phyloP scores from a whole-genome alignment of 768 basidiomycete species.

The Naematelia encephala region DNA sequence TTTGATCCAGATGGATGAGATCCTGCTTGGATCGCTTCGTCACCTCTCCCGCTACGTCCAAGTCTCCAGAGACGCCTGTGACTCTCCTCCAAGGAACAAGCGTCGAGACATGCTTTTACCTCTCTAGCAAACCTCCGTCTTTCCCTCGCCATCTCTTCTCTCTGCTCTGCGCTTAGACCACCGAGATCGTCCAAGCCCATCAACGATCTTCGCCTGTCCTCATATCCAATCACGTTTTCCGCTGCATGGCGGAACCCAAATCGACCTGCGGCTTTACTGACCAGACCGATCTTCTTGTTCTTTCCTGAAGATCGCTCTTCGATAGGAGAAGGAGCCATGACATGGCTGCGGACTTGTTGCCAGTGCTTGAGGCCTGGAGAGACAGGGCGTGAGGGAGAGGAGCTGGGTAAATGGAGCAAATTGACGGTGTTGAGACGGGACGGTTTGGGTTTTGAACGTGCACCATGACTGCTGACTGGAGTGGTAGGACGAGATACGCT shows the following conservation, averaged over 20 bases:
- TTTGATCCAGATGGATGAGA: not conserved
- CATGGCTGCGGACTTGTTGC: slow-evolving; percentile 42
- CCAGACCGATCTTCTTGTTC: slow-evolving; percentile 28
- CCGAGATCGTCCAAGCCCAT: slow-evolving; percentile 16
- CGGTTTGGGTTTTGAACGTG: slow-evolving; percentile 33
- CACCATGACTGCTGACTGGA: slow-evolving; percentile 6
- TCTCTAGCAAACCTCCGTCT: slow-evolving; percentile 40
- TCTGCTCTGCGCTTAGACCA: slow-evolving; percentile 26
- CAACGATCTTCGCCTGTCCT: slow-evolving; percentile 19
- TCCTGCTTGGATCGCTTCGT: not conserved
- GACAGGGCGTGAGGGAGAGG: slow-evolving; percentile 29
- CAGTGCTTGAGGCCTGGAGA: slow-evolving; percentile 41
- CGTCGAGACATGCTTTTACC: slow-evolving; percentile 35
- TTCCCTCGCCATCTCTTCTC: slow-evolving; percentile 40
- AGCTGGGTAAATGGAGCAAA: slow-evolving; percentile 11
- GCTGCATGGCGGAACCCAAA: slow-evolving; percentile 39
- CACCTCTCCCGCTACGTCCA: slow-evolving; percentile 6
- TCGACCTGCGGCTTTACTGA: slow-evolving; percentile 37
- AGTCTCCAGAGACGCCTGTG: slow-evolving; percentile 20
- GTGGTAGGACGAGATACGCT: slow-evolving; percentile 3
- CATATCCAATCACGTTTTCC: slow-evolving; percentile 33
- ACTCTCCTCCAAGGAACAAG: slow-evolving; percentile 36
- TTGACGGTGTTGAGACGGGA: slow-evolving; percentile 30
- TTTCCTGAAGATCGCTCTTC: slow-evolving; percentile 15
- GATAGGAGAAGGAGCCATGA: slow-evolving; percentile 27